phyloP scores from a whole-genome alignment of 345 rosid genomes.

The Noccaea caerulescens region DNA sequence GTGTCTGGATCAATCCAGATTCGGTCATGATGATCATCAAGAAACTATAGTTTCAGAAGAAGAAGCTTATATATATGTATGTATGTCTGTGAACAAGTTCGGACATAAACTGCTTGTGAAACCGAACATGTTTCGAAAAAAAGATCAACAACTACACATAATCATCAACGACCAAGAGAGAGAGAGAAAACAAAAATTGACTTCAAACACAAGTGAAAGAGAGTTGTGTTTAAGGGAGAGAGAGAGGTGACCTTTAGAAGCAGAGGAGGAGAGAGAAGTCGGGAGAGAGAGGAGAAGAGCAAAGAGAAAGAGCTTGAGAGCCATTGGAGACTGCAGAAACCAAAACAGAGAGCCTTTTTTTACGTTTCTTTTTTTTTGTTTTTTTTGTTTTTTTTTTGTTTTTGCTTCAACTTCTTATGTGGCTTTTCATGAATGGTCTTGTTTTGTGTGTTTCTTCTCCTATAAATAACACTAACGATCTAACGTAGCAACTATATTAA shows the following conservation, averaged over 20 bases:
- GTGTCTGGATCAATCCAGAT: slow-evolving; percentile 26
- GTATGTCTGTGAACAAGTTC: slow-evolving; percentile 11
- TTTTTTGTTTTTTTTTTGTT: background rate
- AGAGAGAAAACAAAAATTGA: background rate
- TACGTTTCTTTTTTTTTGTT: background rate
- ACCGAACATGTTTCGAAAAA: background rate
- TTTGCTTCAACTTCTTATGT: slow-evolving; percentile 46
- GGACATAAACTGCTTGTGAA: background rate
- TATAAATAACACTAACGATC: slow-evolving; percentile 42
- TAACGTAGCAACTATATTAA: slow-evolving; percentile 35
- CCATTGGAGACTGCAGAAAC: slow-evolving; percentile 56
- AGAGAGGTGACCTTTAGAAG: slow-evolving; percentile 52
- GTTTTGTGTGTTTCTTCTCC: slow-evolving; percentile 46
- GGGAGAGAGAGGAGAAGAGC: slow-evolving; percentile 46
- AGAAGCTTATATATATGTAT: background rate
- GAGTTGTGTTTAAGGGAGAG: slow-evolving; percentile 20
- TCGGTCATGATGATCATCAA: slow-evolving; percentile 17
- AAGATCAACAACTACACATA: slow-evolving; percentile 13
- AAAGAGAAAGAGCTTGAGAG: slow-evolving; percentile 50
- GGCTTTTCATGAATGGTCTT: slow-evolving; percentile 63
- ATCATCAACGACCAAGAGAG: background rate
- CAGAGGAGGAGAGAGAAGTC: slow-evolving; percentile 46
- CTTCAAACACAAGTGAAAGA: slow-evolving; percentile 3
- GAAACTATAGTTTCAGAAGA: background rate
- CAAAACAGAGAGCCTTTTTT: slow-evolving; percentile 34